These are phyloP conservation scores for Epichloe sylvatica DNA, from an alignment of 2,329 filamentous ascomycete genomes.

Conservation along the genomic window DNA sequence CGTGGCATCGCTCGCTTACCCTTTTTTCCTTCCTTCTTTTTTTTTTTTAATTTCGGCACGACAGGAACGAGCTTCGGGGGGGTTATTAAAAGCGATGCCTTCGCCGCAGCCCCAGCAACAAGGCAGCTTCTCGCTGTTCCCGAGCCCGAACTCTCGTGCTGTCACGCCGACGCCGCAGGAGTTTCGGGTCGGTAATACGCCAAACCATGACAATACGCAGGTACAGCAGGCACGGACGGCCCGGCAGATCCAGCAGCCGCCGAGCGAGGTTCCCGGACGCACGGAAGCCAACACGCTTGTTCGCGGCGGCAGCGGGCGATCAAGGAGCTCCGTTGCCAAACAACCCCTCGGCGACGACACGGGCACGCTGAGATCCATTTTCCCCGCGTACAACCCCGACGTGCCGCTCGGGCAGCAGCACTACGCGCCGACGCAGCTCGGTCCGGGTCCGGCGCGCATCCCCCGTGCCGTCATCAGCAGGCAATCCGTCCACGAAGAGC, in stretches of 20 bases:
- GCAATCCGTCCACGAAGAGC: slow-evolving; percentile 36
- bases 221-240: too few species aligned
- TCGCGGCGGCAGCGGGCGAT: slow-evolving; percentile 36
- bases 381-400: slow-evolving; percentile 58
- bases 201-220: too few species aligned
- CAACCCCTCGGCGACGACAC: slow-evolving; percentile 29
- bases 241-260: too few species aligned
- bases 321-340: slow-evolving; percentile 44
- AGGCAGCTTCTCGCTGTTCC: too few species aligned
- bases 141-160: slow-evolving; percentile 2
- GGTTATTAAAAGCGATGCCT: not conserved
- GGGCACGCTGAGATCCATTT: slow-evolving; percentile 50
- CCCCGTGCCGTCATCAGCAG: slow-evolving; percentile 52
- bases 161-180: not conserved
- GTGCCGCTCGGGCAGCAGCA: slow-evolving; percentile 52
- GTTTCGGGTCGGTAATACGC: too few species aligned
- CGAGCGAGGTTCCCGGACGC: slow-evolving; percentile 27
- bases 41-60: not conserved
- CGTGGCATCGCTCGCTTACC: too few species aligned
- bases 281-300: slow-evolving; percentile 36
- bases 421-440: slow-evolving; percentile 55
- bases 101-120: not conserved
- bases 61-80: not conserved
- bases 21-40: not conserved
- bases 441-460: slow-evolving; percentile 49